A percentile compares a stretch with the other conserved stretches of the same genome.
phyloP scores from a whole-genome alignment of 352 stramenopile species.

The Globisporangium solare region DNA sequence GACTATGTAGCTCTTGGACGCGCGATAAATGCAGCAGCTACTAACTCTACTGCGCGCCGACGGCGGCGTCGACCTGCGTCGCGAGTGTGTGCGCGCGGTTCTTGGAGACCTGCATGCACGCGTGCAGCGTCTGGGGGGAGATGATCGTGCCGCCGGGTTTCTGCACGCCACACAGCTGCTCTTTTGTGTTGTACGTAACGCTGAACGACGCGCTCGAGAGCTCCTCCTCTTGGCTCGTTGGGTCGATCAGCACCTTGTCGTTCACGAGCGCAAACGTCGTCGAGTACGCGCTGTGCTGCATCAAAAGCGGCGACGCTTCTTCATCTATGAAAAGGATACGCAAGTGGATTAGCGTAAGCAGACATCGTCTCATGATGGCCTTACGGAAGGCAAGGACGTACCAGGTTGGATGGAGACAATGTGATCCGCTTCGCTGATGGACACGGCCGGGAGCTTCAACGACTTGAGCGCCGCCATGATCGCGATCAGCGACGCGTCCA shows the following conservation, averaged over 20 bases:
- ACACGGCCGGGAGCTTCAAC: conserved; percentile 53
- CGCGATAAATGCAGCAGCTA: not conserved
- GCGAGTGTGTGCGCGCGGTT: conserved; percentile 28
- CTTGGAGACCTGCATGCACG: conserved; percentile 67
- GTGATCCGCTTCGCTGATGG: conserved; percentile 61
- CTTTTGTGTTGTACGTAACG: conserved; percentile 60
- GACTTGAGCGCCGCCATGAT: conserved; percentile 70
- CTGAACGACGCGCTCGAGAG: conserved; percentile 50
- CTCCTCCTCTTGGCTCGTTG: conserved; percentile 68
- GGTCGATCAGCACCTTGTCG: conserved; percentile 56
- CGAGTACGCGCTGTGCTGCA: conserved; percentile 57
- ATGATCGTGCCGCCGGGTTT: conserved; percentile 62
- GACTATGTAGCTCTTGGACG: not conserved
- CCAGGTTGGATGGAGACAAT: conserved; percentile 63
- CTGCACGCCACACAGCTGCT: conserved; percentile 61
- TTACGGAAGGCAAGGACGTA: conserved; percentile 10
- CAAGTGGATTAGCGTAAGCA: not conserved
- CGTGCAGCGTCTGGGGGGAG: conserved; percentile 38
- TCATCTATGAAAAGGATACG: conserved; percentile 30
- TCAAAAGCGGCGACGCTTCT: conserved; percentile 34
- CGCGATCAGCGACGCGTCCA: conserved; percentile 62
- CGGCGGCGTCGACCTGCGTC: conserved; percentile 27
- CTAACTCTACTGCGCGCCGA: not conserved
- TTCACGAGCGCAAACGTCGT: conserved; percentile 69
- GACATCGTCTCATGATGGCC: not conserved